Conservation (phyloP, 805 yeast species). For the Cyberlindnera galapagoensis region DNA sequence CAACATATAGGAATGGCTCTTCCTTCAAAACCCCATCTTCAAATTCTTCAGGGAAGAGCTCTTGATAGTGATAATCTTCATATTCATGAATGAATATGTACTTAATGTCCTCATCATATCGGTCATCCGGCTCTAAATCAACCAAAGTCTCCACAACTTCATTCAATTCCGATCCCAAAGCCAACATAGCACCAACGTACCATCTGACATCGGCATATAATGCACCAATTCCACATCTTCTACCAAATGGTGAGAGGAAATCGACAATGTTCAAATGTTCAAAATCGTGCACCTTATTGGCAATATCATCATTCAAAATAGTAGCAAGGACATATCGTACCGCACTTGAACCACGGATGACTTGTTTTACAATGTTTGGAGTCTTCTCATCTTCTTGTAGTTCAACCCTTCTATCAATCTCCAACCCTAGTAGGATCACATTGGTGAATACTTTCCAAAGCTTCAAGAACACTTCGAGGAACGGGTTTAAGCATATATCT, state of each 20-base stretch:
- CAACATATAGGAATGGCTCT: conserved; percentile 20
- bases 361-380: conserved; percentile 41
- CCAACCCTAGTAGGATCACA: conserved; percentile 52
- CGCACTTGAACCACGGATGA: conserved; percentile 58
- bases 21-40: conserved; percentile 31
- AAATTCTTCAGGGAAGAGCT: conserved; percentile 17
- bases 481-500: conserved; percentile 53
- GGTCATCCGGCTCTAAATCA: conserved; percentile 53
- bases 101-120: conserved; percentile 60
- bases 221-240: conserved; percentile 56
- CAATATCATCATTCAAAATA: conserved; percentile 45
- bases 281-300: conserved; percentile 44
- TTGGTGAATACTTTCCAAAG: conserved; percentile 65
- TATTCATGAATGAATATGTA: conserved; percentile 56
- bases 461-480: conserved; percentile 46
- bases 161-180: conserved; percentile 38
- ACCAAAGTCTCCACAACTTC: conserved; percentile 49
- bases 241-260: conserved; percentile 62
- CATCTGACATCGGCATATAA: conserved; percentile 51
- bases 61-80: conserved; percentile 33
- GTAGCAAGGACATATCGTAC: conserved; percentile 56
- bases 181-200: conserved; percentile 48
- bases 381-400: conserved; percentile 25
- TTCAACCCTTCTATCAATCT: conserved; percentile 48
- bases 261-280: conserved; percentile 50